Percentiles rank a stretch among this genome's conserved stretches.
phyloP scores from a whole-genome alignment of 2,329 filamentous ascomycete genomes.

The Neonectria coccinea region DNA sequence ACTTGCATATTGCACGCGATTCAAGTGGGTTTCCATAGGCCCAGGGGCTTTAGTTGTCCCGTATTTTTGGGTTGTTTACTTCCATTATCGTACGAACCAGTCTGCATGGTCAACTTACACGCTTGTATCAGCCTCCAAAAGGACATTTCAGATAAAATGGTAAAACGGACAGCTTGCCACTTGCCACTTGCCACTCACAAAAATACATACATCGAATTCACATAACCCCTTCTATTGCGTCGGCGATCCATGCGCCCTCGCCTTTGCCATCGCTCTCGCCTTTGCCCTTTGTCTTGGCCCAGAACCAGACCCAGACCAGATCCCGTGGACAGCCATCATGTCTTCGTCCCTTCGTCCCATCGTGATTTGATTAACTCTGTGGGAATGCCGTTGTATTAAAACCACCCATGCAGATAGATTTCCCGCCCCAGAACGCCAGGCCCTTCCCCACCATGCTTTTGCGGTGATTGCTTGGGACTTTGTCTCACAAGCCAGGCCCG shows the following conservation, averaged over 20 bases:
- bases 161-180: conserved; percentile 17
- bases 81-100: neutral
- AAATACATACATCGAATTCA: conserved; percentile 35
- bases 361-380: conserved; percentile 44
- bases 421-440: conserved; percentile 43
- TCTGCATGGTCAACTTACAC: too few species aligned
- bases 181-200: conserved; percentile 12
- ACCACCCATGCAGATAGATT: conserved; percentile 39
- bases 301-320: conserved; percentile 23
- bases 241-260: conserved; percentile 7
- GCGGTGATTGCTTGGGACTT: conserved; percentile 7
- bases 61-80: neutral
- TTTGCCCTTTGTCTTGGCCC: conserved; percentile 11
- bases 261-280: conserved; percentile 8
- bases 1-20: neutral
- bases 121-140: conserved; percentile 16
- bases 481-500: conserved; percentile 33
- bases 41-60: neutral
- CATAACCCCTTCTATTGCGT: conserved; percentile 14
- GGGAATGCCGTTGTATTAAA: conserved; percentile 43
- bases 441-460: conserved; percentile 13
- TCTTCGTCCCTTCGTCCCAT: conserved; percentile 50
- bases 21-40: neutral
- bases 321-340: conserved; percentile 43
- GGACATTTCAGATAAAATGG: conserved; percentile 16